Base-by-base conservation (phyloP, 2,329 filamentous ascomycete genomes). In the Teratosphaeria nubilosa region DNA sequence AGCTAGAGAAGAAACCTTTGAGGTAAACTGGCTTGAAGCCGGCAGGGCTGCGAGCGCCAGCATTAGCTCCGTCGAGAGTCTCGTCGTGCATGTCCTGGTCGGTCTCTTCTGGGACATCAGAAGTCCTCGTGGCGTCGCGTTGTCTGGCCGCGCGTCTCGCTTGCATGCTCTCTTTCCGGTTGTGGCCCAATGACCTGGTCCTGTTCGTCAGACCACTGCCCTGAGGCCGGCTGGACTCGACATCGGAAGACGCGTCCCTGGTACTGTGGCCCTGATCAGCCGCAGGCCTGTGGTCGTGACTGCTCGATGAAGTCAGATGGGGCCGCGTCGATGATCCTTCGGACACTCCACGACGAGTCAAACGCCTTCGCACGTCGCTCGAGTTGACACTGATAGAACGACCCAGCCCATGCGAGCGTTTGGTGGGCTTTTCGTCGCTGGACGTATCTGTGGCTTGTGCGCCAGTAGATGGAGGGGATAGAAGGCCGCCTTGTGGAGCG, bases 1-100 rank as follows among this genome's bases (percentile, higher is more conserved):
- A 95, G 56, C 97, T 94, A 68, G 92, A 97, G 76, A 99, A 97
- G 20, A 99, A 80, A 4, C 94, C 94, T 74, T 97, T 99, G 58
- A 99, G 82, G 72, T 88, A 97, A 2, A 97, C 94, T 0, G 94
- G 94, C 72, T 96, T 96, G 56, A 92, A 86, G 60, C 92, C 83
- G 64, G 95, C 90, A 5, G 87, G 59, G 64, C 83, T 85, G 61
- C 84, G 81, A 55, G 76, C 66, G 25, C 75, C 73, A 25, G 70
- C 66, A 48, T 81, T 79, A 20, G 78, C 70, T 27, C 75, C 77
- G 59, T 80, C 79, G 1, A 77, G 25, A 16, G 30, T 76, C 45
- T 76, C 76, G n/a, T 76, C 77, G 20, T 81, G 83, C 27, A 90
- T 76, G 58, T 96, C 91, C 54, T 86, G 82, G 68, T 95, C 90